Evolutionary conservation across 441 rosid genomes (phyloP), one percentile per base, ranked within the genome.

Genomic region (Mallotus japonicus): DNA sequence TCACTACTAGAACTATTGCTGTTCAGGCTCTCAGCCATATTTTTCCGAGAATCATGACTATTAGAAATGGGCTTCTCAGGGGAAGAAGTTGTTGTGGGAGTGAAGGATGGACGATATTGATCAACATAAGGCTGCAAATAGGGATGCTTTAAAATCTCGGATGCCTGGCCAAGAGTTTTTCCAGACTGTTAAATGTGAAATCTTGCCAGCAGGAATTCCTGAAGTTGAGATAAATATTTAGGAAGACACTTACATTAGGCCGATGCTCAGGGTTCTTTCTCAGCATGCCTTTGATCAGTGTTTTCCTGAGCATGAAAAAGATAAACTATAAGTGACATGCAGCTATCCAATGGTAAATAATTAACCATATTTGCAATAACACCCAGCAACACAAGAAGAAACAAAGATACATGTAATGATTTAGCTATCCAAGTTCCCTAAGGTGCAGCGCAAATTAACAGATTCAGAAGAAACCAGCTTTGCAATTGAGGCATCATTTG

Each of bases 191-290:
- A 78, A 78, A 50, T 57, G 63, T 74, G 9, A 60, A 71, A 65
- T 76, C 66, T 8, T 44, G 67, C 60, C 9, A n/a, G 62, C 19
- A 71, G 73, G 50, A 61, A 63, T 65, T 75, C 70, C 61, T 72
- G 66, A 59, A 77, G 67, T 73, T 71, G 78, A 76, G 24, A 66
- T 22, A 34, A 37, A 40, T 67, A 53, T 63, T 70, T 22, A 50
- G 65, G 49, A 65, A 71, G 75, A 87, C 28, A 28, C 88, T 86
- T 85, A 93, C 98, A 81, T 80, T 90, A 62, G 97, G 98, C 58
- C 98, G 93, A 81, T 90, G 96, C 85, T 92, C 97, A 0, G 98
- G 98, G 76, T 85, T 91, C 86, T 93, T 93, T 79, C 98, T 86
- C 77, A 93, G 82, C 97, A 93, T 93, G 69, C 96, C 90, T 76